Evolutionary conservation across 148 eudicot genomes (phyloP), one percentile per base, ranked within the genome.

Genomic region (Camellia sinensis): DNA sequence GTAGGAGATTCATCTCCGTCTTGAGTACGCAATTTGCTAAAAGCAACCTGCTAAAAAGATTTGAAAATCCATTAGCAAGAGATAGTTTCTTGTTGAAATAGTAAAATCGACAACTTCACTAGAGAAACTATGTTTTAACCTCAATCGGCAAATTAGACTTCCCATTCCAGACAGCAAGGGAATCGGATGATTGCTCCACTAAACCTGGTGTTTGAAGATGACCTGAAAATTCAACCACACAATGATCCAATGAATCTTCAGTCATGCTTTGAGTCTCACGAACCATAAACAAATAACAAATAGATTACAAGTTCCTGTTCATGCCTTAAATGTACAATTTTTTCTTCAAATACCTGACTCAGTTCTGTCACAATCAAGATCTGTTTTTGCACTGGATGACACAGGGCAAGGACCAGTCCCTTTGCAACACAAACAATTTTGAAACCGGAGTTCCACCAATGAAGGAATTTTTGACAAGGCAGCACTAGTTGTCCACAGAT

Each of bases 381-480:
- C 59, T n/a, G 9, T 29, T 40, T n/a, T 50, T 46, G 50, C 77
- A 74, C 52, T 43, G 6, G 76, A 73, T 79, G 79, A 81, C 44
- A 85, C 82, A 75, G 91, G 86, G 83, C 89, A 90, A 13, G 95
- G 83, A 2, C 88, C 87, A 44, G 90, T 90, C 79, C 87, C 95
- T 52, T 89, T 76, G 63, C 91, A 88, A 75, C 90, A 88, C 79
- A 84, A 66, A 78, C 93, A 92, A 74, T 87, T 92, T 76, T 92
- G 95, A 79, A 90, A 92, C 44, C 91, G 87, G 45, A 92, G 93
- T 83, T 92, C 90, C 74, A 78, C 79, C 60, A 92, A 85, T 3
- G 85, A 88, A 71, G 87, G 81, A 81, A 92, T 91, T 79, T 86
- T 90, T 64, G 90, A 85, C 45, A 92, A 87, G 45, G 90, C 84